Conservation (phyloP, 2,329 filamentous ascomycete genomes). For the Fusarium secorum region DNA sequence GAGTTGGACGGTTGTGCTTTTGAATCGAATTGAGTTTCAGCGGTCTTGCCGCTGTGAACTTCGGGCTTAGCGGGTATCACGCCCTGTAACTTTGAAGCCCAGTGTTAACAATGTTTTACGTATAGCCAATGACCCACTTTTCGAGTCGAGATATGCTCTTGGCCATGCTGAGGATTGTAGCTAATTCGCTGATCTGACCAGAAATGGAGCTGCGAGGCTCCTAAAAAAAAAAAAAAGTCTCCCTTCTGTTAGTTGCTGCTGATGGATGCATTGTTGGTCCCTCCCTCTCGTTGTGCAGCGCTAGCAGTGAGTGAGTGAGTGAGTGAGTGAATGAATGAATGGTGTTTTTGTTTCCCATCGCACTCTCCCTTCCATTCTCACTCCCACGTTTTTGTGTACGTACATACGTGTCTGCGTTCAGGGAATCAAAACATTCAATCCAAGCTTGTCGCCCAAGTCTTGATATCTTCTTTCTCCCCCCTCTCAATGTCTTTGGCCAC, state of each 20-base stretch:
- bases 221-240: background rate
- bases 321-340: background rate
- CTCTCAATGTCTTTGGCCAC: background rate
- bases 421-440: conserved; percentile 9
- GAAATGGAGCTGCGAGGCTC: background rate
- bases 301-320: background rate
- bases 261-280: conserved; percentile 28
- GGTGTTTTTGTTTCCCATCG: conserved; percentile 2
- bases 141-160: background rate
- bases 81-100: conserved; percentile 3
- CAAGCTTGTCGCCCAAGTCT: background rate
- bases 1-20: background rate
- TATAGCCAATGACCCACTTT: background rate
- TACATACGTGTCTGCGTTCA: background rate
- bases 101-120: background rate
- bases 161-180: background rate
- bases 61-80: conserved; percentile 12
- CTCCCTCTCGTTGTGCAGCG: conserved; percentile 4
- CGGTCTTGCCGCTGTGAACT: conserved; percentile 5
- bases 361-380: conserved; percentile 16
- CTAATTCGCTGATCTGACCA: conserved; percentile 4
- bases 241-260: conserved; percentile 10
- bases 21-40: conserved; percentile 24
- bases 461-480: background rate
- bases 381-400: conserved; percentile 25